Evolutionary conservation across 345 rosid genomes (phyloP), one percentile per base, ranked within the genome.

Genomic region (Citrus sinensis): DNA sequence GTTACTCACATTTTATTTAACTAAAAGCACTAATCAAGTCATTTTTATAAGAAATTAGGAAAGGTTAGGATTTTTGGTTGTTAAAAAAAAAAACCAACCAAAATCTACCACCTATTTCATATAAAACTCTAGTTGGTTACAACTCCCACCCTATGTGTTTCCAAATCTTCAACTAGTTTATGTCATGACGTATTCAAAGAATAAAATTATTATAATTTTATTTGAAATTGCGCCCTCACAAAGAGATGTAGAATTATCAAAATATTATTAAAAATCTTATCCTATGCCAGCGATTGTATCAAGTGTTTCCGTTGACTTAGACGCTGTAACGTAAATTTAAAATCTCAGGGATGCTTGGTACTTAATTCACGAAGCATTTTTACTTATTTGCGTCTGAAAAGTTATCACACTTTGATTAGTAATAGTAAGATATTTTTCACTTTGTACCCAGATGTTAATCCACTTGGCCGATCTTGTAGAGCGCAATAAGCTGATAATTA

Each of bases 71-170:
- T 19, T 11, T 14, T 17, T 32, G 71, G 80, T 82, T 65, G 86
- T 80, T 84, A 66, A 67, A 22, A 42, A 74, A 42, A 82, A 79
- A 22, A 70, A 82, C 84, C 86, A 82, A 84, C 82, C 82, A 68
- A n/a, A 61, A 81, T 85, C 86, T 77, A 78, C 84, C 82, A 77
- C 78, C 62, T 71, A 58, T 75, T 24, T 14, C 35, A 24, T 39
- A 75, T 70, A 74, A 56, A 71, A 19, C 60, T n/a, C 64, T 59
- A 16, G 86, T 83, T 83, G 85, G 85, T 85, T 83, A 73, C 89
- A 82, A 78, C 85, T 65, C 70, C 88, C 80, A 46, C 80, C 72
- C 32, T 79, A 17, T 67, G 30, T 19, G 5, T 20, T 70, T 34
- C 59, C 72, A 66, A 55, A 14, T 40, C 34, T 66, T 34, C 71